Conservation (phyloP, 2,329 filamentous ascomycete genomes). For the Aureobasidium sp. region DNA sequence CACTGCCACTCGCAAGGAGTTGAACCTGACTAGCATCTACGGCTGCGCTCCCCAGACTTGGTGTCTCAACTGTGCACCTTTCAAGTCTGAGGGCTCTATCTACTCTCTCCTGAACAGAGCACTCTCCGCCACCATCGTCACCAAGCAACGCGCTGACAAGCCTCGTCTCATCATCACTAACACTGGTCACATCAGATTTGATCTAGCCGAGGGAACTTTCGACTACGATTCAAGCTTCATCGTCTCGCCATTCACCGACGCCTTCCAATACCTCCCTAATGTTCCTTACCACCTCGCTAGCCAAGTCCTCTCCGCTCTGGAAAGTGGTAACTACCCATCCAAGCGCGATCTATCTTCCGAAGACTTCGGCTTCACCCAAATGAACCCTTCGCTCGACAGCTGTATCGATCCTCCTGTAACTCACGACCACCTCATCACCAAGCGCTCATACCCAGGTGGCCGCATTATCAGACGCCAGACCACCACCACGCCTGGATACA, state of each 20-base stretch:
- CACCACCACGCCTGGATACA: constrained; percentile 41
- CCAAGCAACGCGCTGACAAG: constrained; percentile 6
- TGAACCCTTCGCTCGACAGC: constrained; percentile 30
- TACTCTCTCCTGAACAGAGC: constrained; percentile 43
- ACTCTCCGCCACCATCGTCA: constrained; percentile 11
- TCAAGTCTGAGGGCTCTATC: constrained; percentile 45
- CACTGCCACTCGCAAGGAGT: constrained; percentile 40
- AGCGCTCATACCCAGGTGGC: constrained; percentile 28
- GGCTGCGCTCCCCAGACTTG: constrained; percentile 55
- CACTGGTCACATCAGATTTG: constrained; percentile 48
- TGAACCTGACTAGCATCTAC: constrained; percentile 44
- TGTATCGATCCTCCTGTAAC: constrained; percentile 42
- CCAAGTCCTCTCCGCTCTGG: constrained; percentile 35
- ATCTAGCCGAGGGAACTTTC: constrained; percentile 55
- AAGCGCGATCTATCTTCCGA: constrained; percentile 26
- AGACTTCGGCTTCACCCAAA: constrained; percentile 31
- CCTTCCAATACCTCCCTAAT: constrained; percentile 46
- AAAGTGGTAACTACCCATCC: constrained; percentile 33
- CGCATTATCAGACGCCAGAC: constrained; percentile 44
- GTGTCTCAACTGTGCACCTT: constrained; percentile 50
- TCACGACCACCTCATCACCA: constrained; percentile 23
- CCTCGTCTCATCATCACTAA: constrained; percentile 50
- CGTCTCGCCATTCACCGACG: constrained; percentile 47
- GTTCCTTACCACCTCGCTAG: constrained; percentile 43
- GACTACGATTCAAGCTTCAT: constrained; percentile 36